Conservation (phyloP, 352 stramenopile species). For the Thalassiosira hispida region DNA sequence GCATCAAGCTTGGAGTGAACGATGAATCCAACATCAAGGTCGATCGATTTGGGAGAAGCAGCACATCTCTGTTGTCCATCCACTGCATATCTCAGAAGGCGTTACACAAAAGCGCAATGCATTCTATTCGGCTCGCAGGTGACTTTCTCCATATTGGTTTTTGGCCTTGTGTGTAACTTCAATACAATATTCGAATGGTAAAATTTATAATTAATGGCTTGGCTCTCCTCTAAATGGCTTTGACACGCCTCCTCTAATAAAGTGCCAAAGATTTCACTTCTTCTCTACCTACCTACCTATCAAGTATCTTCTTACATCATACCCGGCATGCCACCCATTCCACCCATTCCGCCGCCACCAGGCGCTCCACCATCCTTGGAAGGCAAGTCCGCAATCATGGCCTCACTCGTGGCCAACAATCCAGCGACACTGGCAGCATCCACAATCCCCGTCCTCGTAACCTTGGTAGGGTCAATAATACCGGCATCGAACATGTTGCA, state of each 20-base stretch:
- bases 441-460: constrained; percentile 97
- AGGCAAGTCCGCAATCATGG: constrained; percentile 96
- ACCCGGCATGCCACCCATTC: constrained; percentile 58
- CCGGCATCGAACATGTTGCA: constrained; percentile 97
- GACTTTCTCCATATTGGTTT: no score
- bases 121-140: no score
- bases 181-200: neutral
- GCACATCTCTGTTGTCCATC: no score
- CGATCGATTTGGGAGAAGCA: no score
- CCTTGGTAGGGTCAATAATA: constrained; percentile 98
- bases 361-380: constrained; percentile 80
- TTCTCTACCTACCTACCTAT: neutral
- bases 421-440: constrained; percentile 98
- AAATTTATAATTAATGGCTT: neutral
- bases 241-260: no score
- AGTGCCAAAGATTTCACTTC: no score
- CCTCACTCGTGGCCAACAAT: constrained; percentile 99
- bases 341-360: constrained; percentile 24
- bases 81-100: no score
- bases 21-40: no score
- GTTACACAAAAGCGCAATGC: no score
- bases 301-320: constrained; percentile 55
- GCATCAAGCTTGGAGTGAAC: no score
- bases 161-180: no score
- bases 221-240: neutral